Percentiles rank a stretch among this genome's conserved stretches.
Evolutionary conservation across 2,329 filamentous ascomycete species (phyloP).

Genomic region (Thelonectria blattea): DNA sequence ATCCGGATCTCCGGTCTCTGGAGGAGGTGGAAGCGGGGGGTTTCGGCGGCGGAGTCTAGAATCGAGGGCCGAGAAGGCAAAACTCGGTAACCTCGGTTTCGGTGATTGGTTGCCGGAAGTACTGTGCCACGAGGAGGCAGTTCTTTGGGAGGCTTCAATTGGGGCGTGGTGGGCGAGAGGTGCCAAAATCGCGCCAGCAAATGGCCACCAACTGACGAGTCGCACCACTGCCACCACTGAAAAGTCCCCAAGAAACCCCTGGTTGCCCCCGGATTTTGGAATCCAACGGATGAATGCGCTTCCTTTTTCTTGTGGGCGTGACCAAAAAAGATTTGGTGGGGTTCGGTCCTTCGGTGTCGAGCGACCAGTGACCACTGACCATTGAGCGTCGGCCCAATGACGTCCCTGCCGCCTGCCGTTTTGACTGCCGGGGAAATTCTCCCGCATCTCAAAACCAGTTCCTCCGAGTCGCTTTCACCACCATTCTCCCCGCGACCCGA

Average conservation of each 20-base stretch:
- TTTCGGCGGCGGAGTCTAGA: slow-evolving; percentile 25
- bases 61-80: slow-evolving; percentile 24
- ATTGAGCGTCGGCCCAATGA: slow-evolving; percentile 38
- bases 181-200: too few relatives aligned
- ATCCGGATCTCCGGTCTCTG: slow-evolving; percentile 7
- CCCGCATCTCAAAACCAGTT: slow-evolving; percentile 30
- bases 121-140: not conserved
- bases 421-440: slow-evolving; percentile 39
- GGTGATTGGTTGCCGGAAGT: slow-evolving; percentile 34
- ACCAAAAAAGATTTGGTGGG: slow-evolving; percentile 22
- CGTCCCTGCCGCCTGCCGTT: slow-evolving; percentile 35
- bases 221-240: too few relatives aligned
- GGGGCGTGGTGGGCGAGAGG: too few relatives aligned
- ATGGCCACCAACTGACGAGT: too few relatives aligned
- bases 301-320: slow-evolving; percentile 28
- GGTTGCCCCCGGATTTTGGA: slow-evolving; percentile 15
- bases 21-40: slow-evolving; percentile 9
- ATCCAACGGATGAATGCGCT: not conserved
- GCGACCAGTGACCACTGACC: slow-evolving; percentile 14
- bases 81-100: slow-evolving; percentile 40
- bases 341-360: slow-evolving; percentile 7
- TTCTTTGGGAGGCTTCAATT: too few relatives aligned
- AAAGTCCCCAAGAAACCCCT: too few relatives aligned
- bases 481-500: slow-evolving; percentile 14
- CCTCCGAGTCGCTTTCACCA: slow-evolving; percentile 23